Conservation (phyloP, 768 basidiomycete species). For the Obba rivulosa region DNA sequence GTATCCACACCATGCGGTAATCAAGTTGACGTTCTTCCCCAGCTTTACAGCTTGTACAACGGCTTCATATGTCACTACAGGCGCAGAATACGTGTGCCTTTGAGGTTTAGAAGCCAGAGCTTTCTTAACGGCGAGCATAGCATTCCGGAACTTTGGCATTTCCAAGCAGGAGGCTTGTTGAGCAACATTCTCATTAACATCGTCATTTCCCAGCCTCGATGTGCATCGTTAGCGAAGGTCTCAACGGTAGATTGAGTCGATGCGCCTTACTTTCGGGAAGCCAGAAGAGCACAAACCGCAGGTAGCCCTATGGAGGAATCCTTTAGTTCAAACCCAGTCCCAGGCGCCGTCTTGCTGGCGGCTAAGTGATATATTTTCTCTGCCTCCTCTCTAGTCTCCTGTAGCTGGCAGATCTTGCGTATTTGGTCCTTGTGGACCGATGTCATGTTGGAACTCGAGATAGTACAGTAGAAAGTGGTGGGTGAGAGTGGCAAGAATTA, state of each 20-base stretch:
- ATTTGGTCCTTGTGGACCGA: too few relatives aligned
- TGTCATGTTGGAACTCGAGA: too few relatives aligned
- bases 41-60: slow-evolving; percentile 11
- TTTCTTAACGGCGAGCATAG: slow-evolving; percentile 20
- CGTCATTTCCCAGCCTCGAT: slow-evolving; percentile 23
- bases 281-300: slow-evolving; percentile 47
- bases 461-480: too few relatives aligned
- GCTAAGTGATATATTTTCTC: slow-evolving; percentile 21
- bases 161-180: slow-evolving; percentile 28
- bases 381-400: too few relatives aligned
- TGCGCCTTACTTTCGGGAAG: slow-evolving; percentile 38
- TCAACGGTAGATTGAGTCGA: neutral
- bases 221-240: neutral
- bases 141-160: slow-evolving; percentile 21
- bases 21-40: slow-evolving; percentile 6
- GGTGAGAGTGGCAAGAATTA: too few relatives aligned
- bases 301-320: slow-evolving; percentile 35
- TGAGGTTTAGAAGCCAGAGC: slow-evolving; percentile 13
- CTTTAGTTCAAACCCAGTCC: slow-evolving; percentile 44
- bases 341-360: slow-evolving; percentile 37
- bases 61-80: slow-evolving; percentile 8
- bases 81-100: neutral
- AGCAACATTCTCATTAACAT: slow-evolving; percentile 24
- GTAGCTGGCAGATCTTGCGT: too few relatives aligned
- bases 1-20: slow-evolving; percentile 16